Base-by-base conservation (phyloP, 192 early-diverging fungal species). In the Coemansia asiatica region DNA sequence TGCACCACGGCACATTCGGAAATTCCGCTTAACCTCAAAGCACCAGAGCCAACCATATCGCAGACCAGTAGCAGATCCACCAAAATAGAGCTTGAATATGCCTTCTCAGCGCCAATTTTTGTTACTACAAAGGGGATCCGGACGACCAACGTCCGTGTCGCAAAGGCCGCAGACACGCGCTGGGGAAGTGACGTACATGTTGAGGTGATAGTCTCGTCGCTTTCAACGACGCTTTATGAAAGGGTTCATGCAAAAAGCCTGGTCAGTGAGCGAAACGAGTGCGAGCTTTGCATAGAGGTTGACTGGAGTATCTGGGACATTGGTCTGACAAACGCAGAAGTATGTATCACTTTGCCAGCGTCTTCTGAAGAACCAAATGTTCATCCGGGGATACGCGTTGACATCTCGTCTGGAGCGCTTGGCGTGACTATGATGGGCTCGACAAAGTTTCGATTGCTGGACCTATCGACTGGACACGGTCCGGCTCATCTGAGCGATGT, bases 301-400 rank as follows among this genome's bases (percentile, higher is more conserved):
- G 79, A 73, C 57, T 55, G 70, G 63, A 81, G 79, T 27, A 50
- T 81, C 22, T 81, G 79, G 79, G 79, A 81, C 55, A 46, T 81
- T 19, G 79, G 79, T 1, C 40, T 76, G 63, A 73, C 74, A 18
- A 76, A 55, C 27, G 79, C 79, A 28, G 79, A 81, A 55, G 26
- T 81, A n/a, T 31, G 51, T 1, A 68, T 81, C 16, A 10, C 53
- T 1, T 56, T 80, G 51, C 66, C 66, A 6, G 40, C 31, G 47
- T 66, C 68, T 0, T 46, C 49, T 8, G 63, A 44, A 13, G 27
- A 50, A 2, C 23, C 22, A 12, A 7, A 23, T 16, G 62, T 61
- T 27, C 79, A 81, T 54, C 79, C 79, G 15, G 79, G 79, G 3
- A 76, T 81, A 13, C 73, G 74, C 12, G 60, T 75, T 12, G 60